Percentiles rank a stretch among this genome's conserved stretches.
Conservation (phyloP, 2,329 filamentous ascomycete genomes). For the Cladorrhinum sp. region DNA sequence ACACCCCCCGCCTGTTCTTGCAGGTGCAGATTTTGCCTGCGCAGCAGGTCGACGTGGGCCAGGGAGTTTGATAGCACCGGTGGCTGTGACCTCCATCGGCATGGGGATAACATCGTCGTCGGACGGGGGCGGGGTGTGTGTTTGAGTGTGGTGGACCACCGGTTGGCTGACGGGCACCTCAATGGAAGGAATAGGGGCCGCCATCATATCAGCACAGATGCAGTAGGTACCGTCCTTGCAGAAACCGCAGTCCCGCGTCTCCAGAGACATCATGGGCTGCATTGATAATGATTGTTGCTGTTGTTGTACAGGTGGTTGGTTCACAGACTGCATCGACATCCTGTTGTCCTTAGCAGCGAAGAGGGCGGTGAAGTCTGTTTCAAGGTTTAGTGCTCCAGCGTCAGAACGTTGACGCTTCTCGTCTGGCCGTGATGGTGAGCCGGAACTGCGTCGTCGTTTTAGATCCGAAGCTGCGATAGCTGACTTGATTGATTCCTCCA, state of each 20-base stretch:
- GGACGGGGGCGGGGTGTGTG: constrained; percentile 56
- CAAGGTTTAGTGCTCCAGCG: constrained; percentile 45
- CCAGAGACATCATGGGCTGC: constrained; percentile 37
- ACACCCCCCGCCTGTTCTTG: constrained; percentile 41
- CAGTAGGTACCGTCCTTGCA: constrained; percentile 80
- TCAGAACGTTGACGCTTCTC: constrained; percentile 58
- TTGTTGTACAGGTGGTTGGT: constrained; percentile 32
- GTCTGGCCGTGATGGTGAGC: constrained; percentile 44
- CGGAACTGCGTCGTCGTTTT: constrained; percentile 44
- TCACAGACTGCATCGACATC: constrained; percentile 27
- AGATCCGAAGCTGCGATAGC: constrained; percentile 38
- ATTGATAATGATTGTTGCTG: constrained; percentile 17
- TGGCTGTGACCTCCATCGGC: constrained; percentile 58
- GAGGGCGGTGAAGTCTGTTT: constrained; percentile 71
- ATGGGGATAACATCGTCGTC: constrained; percentile 59
- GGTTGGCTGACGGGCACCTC: constrained; percentile 17
- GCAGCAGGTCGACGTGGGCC: constrained; percentile 33
- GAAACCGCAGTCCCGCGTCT: constrained; percentile 72
- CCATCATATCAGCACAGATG: constrained; percentile 65
- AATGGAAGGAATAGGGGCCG: constrained; percentile 37
- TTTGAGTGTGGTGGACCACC: constrained; percentile 42
- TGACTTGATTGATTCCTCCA: constrained; percentile 58
- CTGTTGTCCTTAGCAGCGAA: constrained; percentile 41
- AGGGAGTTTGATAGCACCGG: constrained; percentile 60
- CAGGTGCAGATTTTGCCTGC: constrained; percentile 20